phyloP scores from a whole-genome alignment of 768 basidiomycete species.

The Boletus subparvulus region DNA sequence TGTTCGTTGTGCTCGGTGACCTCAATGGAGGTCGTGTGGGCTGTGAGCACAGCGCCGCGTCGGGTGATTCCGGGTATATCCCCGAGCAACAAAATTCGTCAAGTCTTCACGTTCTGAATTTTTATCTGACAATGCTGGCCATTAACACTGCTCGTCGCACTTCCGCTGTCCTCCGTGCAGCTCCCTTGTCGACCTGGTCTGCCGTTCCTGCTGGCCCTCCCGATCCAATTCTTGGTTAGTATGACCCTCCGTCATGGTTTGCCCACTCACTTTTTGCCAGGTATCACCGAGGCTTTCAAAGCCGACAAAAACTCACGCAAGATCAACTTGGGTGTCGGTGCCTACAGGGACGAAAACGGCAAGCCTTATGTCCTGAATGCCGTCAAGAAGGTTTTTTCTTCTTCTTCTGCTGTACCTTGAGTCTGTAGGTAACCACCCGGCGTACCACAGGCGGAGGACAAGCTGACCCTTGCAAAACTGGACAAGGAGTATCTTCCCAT shows the following conservation, averaged over 20 bases:
- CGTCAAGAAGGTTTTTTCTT: slow-evolving; percentile 71
- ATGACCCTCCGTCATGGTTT: background rate
- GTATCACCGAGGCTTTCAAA: slow-evolving; percentile 94
- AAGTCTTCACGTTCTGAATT: background rate
- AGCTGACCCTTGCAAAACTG: slow-evolving; percentile 57
- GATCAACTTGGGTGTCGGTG: slow-evolving; percentile 97
- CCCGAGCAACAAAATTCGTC: background rate
- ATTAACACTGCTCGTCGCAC: slow-evolving; percentile 50
- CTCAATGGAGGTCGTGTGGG: background rate
- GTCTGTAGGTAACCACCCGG: background rate
- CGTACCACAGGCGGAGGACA: slow-evolving; percentile 66
- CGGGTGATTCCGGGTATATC: slow-evolving; percentile 19
- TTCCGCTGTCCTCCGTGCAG: slow-evolving; percentile 38
- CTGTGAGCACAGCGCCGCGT: background rate
- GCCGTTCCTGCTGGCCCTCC: slow-evolving; percentile 85
- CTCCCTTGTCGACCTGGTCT: slow-evolving; percentile 73
- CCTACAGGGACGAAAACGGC: slow-evolving; percentile 90
- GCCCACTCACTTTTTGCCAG: slow-evolving; percentile 37
- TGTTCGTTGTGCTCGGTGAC: background rate
- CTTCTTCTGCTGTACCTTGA: background rate
- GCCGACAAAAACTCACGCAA: slow-evolving; percentile 89
- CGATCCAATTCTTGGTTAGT: slow-evolving; percentile 86
- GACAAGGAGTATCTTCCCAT: slow-evolving; percentile 99
- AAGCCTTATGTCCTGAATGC: slow-evolving; percentile 92
- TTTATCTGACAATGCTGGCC: slow-evolving; percentile 38